Evolutionary conservation across 2,329 filamentous ascomycete species (phyloP), one percentile per base, ranked within the genome.

Genomic region (Calonectria hawksworthii): DNA sequence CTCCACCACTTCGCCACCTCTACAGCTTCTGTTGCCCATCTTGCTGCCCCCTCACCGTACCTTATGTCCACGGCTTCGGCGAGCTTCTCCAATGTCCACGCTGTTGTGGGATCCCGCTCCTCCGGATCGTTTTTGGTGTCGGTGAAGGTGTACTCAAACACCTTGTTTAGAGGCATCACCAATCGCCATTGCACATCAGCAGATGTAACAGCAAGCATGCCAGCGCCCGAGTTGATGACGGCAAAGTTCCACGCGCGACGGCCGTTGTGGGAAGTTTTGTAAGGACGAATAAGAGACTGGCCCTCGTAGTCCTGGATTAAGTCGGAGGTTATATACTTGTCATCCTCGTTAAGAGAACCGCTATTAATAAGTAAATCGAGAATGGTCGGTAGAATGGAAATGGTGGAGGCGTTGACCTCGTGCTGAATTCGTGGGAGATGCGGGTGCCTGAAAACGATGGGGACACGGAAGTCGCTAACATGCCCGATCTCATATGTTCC

Each of bases 341-440:
- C 80, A n/a, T 77, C 75, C 16, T 78, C 65, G 61, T 80, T 79
- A 13, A 85, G 80, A 1, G 84, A 85, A 11, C 77, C 81, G 0
- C 82, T 84, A 64, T 84, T 83, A 26, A 83, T 76, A 14, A 85
- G 83, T 0, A 85, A 75, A 18, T 85, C 84, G 41, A 85, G 80
- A n/a, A 85, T 83, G 0, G 84, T 84, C 0, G 84, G 84, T 2
- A 85, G 78, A 28, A 85, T 83, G 21, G 83, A 83, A 18, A 83
- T 71, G 0, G 83, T 83, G 1, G 82, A 82, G 10, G 82, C 82
- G 36, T 82, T 80, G 51, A 81, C 82, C 23, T 84, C 74, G 70
- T 84, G 80, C 34, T 84, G 77, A 3, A 85, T 70, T 8, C 79
- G 75, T 2, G 84, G 84, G 2, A 85, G 77, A 18, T 81, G 76